A percentile compares a stretch with the other conserved stretches of the same genome.
phyloP scores from a whole-genome alignment of 176 grass and related monocot genomes.

The Rhynchospora pubera region DNA sequence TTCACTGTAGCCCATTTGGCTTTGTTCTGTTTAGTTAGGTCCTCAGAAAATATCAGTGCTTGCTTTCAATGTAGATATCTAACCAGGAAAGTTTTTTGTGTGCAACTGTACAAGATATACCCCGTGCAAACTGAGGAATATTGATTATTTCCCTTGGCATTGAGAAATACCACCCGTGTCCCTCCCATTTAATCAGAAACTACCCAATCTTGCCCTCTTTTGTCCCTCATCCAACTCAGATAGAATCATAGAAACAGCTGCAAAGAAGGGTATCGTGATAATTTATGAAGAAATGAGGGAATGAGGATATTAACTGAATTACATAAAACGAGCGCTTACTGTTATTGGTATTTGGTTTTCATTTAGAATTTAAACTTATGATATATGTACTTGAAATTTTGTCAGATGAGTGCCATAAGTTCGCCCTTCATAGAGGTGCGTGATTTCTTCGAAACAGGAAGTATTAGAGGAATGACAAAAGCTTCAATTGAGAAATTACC shows the following conservation, averaged over 20 bases:
- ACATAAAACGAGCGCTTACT: not conserved
- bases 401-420: conserved; percentile 75
- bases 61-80: not conserved
- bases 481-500: conserved; percentile 44
- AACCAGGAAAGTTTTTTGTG: not conserved
- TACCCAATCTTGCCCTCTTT: not conserved
- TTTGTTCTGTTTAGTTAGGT: not conserved
- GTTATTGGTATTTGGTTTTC: not conserved
- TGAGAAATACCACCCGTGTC: not conserved
- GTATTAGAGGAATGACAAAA: conserved; percentile 31
- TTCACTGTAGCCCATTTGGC: not conserved
- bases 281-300: not conserved
- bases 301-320: not conserved
- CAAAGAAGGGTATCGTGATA: not conserved
- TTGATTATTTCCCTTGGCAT: not conserved
- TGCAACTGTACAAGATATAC: not conserved
- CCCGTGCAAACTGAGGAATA: not conserved
- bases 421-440: conserved; percentile 55
- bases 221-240: too few relatives aligned
- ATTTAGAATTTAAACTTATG: not conserved
- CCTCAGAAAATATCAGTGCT: not conserved
- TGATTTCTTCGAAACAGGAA: conserved; percentile 69
- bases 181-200: not conserved
- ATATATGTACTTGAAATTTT: not conserved
- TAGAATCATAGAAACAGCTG: not conserved